These are phyloP conservation scores for Camellia sinensis DNA, from an alignment of 148 eudicot species.

Conservation along the genomic window DNA sequence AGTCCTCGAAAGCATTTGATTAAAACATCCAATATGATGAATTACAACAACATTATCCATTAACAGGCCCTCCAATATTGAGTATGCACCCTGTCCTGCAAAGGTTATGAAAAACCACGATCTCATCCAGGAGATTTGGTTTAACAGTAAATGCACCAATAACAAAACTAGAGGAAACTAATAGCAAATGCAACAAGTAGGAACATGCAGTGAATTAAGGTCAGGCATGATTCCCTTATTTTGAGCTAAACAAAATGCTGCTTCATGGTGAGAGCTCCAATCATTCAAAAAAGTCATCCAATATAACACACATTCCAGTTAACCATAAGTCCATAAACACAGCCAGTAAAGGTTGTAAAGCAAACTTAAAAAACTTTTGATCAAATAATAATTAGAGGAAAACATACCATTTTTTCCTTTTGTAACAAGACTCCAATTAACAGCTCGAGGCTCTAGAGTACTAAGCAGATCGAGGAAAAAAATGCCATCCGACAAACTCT, in stretches of 20 bases:
- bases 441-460: slow-evolving; percentile 89
- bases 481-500: slow-evolving; percentile 75
- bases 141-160: not conserved
- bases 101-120: not conserved
- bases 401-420: slow-evolving; percentile 81
- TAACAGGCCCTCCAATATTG: not conserved
- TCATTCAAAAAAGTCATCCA: not conserved
- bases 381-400: not conserved
- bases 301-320: not conserved
- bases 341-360: not conserved
- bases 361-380: not conserved
- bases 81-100: not conserved
- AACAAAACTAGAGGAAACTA: not conserved
- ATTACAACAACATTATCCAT: too few species aligned
- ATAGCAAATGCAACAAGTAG: not conserved
- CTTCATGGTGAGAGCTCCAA: not conserved
- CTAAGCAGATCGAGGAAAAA: slow-evolving; percentile 95
- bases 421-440: slow-evolving; percentile 98
- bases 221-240: not conserved
- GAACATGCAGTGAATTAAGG: not conserved
- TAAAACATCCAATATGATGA: too few species aligned
- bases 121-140: not conserved
- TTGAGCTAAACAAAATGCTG: not conserved
- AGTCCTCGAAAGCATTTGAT: too few species aligned
- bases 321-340: not conserved